Percentiles rank a stretch among this genome's conserved stretches.
Evolutionary conservation across 2,329 filamentous ascomycete species (phyloP).

Genomic region (Cladorrhinum sp.): DNA sequence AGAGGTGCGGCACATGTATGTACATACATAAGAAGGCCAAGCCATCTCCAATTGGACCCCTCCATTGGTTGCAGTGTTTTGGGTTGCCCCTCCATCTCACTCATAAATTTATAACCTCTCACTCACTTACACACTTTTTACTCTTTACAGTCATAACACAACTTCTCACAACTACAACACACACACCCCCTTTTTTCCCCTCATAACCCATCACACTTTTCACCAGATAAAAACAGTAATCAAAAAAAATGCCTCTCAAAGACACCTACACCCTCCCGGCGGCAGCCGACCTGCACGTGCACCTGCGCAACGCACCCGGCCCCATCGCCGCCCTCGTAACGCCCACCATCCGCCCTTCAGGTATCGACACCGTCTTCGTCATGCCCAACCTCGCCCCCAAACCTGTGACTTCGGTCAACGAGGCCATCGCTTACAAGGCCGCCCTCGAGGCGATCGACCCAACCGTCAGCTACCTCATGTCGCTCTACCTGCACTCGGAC

Average conservation of each 20-base stretch:
- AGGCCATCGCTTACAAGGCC: slow-evolving; percentile 64
- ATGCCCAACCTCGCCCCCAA: slow-evolving; percentile 63
- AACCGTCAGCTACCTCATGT: slow-evolving; percentile 69
- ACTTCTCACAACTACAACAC: neutral
- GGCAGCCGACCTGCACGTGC: slow-evolving; percentile 67
- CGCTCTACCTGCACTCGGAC: slow-evolving; percentile 51
- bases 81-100: neutral
- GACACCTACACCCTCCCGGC: slow-evolving; percentile 53
- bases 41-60: neutral
- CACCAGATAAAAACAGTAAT: too few species aligned
- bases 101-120: neutral
- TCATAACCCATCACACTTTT: neutral
- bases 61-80: too few species aligned
- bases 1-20: neutral
- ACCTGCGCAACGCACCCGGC: slow-evolving; percentile 61
- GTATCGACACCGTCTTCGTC: slow-evolving; percentile 62
- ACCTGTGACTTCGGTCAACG: slow-evolving; percentile 56
- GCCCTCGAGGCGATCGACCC: slow-evolving; percentile 59
- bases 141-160: neutral
- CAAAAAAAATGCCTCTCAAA: slow-evolving; percentile 33
- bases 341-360: slow-evolving; percentile 54
- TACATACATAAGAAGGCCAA: too few species aligned
- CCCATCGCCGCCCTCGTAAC: slow-evolving; percentile 58
- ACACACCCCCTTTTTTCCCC: neutral
- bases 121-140: neutral